Percentiles rank a stretch among this genome's conserved stretches.
phyloP scores from a whole-genome alignment of 352 stramenopile species.

The Globisporangium paroecandrum region DNA sequence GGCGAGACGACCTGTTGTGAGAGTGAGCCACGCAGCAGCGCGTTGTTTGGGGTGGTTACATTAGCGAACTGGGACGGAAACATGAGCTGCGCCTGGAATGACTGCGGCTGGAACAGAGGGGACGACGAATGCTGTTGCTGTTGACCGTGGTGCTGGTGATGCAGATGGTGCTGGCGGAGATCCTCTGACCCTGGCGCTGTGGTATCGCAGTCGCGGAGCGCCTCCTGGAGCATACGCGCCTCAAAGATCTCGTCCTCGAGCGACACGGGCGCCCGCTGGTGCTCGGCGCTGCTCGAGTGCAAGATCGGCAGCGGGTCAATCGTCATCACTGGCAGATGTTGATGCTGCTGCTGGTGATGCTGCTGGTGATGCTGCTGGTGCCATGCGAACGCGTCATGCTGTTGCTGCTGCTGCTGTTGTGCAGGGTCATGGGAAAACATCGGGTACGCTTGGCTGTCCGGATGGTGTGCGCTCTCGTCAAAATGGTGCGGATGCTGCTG shows the following conservation, averaged over 20 bases:
- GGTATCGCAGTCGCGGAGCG: conserved; percentile 19
- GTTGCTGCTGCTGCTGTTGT: not conserved
- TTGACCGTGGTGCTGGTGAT: conserved; percentile 3
- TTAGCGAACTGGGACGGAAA: conserved; percentile 24
- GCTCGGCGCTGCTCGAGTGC: not conserved
- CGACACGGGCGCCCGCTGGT: conserved; percentile 3
- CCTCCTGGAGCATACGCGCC: conserved; percentile 33
- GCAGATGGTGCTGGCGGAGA: conserved; percentile 14
- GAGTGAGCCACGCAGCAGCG: conserved; percentile 4
- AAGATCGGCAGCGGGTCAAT: conserved; percentile 13
- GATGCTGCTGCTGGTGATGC: not conserved
- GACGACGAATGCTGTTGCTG: conserved; percentile 12
- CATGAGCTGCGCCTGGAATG: conserved; percentile 17
- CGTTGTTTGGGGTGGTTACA: conserved; percentile 9
- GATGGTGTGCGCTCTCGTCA: not conserved
- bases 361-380: not conserved
- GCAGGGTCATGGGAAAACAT: not conserved
- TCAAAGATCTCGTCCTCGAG: conserved; percentile 32
- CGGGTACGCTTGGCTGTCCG: not conserved
- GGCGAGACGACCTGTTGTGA: conserved; percentile 15
- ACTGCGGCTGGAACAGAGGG: conserved; percentile 2
- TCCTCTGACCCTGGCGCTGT: not conserved
- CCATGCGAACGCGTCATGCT: conserved; percentile 1
- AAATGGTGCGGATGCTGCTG: not conserved
- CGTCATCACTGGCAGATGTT: not conserved